A percentile compares a stretch with the other conserved stretches of the same genome.
Evolutionary conservation across 2,329 filamentous ascomycete species (phyloP).

Genomic region (Dactylellina parvicollis): DNA sequence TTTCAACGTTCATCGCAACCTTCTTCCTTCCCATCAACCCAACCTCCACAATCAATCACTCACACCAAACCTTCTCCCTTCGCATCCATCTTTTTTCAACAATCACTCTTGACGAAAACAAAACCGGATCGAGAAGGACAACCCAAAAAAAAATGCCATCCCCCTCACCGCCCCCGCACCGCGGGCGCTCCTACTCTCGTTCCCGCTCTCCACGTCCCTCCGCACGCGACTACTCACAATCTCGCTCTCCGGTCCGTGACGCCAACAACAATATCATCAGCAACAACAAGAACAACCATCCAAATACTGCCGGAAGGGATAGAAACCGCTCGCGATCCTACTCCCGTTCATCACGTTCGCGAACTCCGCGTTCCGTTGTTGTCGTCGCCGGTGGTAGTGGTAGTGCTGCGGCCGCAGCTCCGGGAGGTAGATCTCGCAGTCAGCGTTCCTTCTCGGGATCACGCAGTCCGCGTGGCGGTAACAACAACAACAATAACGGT

Average conservation of each 20-base stretch:
- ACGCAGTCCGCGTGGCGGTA: slow-evolving; percentile 12
- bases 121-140: background rate
- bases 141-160: slow-evolving; percentile 22
- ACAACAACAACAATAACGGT: no score
- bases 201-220: slow-evolving; percentile 39
- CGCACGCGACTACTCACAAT: slow-evolving; percentile 44
- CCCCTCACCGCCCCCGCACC: slow-evolving; percentile 35
- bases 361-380: slow-evolving; percentile 24
- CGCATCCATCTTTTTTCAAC: background rate
- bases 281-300: no score
- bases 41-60: background rate
- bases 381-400: no score
- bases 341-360: slow-evolving; percentile 32
- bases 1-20: slow-evolving; percentile 6
- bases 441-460: slow-evolving; percentile 25
- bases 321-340: slow-evolving; percentile 11
- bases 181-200: slow-evolving; percentile 43
- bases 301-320: background rate
- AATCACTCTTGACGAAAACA: background rate
- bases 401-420: slow-evolving; percentile 9
- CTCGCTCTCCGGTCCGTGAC: slow-evolving; percentile 17
- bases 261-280: background rate
- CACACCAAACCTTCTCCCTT: background rate
- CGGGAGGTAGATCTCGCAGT: slow-evolving; percentile 12
- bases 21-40: background rate